Conservation (phyloP, 257 asterid genomes). For the Vinca minor region DNA sequence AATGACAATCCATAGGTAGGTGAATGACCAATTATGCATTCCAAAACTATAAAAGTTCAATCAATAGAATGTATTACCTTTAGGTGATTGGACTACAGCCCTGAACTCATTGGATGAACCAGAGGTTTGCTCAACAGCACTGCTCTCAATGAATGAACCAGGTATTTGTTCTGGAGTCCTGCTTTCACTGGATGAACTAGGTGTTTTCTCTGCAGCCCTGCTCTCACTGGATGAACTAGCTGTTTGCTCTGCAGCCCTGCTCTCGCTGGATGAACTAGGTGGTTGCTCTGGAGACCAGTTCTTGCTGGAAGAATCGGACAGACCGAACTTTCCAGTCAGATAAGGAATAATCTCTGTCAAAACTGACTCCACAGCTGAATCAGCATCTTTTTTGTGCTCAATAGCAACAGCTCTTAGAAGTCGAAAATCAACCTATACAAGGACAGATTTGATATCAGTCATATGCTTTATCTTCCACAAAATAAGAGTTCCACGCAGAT, state of each 20-base stretch:
- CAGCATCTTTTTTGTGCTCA: slow-evolving; percentile 62
- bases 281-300: neutral
- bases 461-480: neutral
- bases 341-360: slow-evolving; percentile 64
- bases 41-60: slow-evolving; percentile 9
- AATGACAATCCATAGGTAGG: slow-evolving; percentile 11
- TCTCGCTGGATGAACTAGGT: slow-evolving; percentile 18
- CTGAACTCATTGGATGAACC: slow-evolving; percentile 19
- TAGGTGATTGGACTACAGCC: slow-evolving; percentile 16
- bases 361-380: slow-evolving; percentile 60
- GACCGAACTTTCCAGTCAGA: slow-evolving; percentile 28
- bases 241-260: slow-evolving; percentile 13
- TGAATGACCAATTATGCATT: neutral
- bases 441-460: neutral
- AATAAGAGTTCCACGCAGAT: neutral
- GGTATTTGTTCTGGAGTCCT: neutral
- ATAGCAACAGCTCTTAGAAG: slow-evolving; percentile 72
- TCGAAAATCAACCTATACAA: slow-evolving; percentile 61
- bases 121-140: neutral
- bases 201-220: no score
- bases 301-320: neutral
- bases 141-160: slow-evolving; percentile 19
- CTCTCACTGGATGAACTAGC: slow-evolving; percentile 23
- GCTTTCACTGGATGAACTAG: neutral
- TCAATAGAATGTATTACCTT: slow-evolving; percentile 28